Percentiles rank a stretch among this genome's conserved stretches.
phyloP scores from a whole-genome alignment of 495 filamentous ascomycete species.

The Hypoxylon rickii region DNA sequence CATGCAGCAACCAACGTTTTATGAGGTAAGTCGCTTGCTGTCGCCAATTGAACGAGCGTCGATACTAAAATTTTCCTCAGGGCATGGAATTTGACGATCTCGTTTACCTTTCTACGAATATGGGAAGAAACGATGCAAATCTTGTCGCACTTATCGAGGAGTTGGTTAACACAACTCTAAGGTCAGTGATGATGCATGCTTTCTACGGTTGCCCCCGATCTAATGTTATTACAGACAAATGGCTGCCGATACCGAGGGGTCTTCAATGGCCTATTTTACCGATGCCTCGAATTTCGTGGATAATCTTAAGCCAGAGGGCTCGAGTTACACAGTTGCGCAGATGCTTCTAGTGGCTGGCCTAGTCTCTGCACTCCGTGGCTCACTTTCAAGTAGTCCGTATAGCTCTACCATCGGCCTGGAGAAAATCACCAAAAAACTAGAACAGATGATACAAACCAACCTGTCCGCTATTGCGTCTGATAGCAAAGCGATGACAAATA shows the following conservation, averaged over 20 bases:
- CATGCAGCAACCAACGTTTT: conserved; percentile 53
- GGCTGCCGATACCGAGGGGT: conserved; percentile 10
- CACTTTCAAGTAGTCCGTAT: conserved; percentile 5
- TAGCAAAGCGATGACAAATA: background rate
- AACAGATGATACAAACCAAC: conserved; percentile 13
- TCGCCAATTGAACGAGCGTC: background rate
- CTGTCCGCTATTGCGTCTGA: conserved; percentile 22
- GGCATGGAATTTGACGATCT: conserved; percentile 45
- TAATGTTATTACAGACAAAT: conserved; percentile 36
- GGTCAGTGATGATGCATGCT: conserved; percentile 13
- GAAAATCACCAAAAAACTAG: conserved; percentile 20
- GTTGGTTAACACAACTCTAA: conserved; percentile 30
- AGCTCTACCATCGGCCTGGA: conserved; percentile 13
- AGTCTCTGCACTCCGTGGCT: conserved; percentile 18
- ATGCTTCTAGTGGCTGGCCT: conserved; percentile 34
- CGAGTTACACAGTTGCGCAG: conserved; percentile 5
- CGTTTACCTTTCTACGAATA: conserved; percentile 33
- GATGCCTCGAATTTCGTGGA: conserved; percentile 26
- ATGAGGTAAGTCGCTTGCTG: conserved; percentile 42
- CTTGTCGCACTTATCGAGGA: conserved; percentile 25
- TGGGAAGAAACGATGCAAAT: conserved; percentile 14
- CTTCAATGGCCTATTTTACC: conserved; percentile 27
- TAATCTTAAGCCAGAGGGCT: conserved; percentile 5
- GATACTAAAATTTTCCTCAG: conserved; percentile 27
- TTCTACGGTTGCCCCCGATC: background rate